Evolutionary conservation across 148 eudicot species (phyloP).

Genomic region (Silene uniflora): DNA sequence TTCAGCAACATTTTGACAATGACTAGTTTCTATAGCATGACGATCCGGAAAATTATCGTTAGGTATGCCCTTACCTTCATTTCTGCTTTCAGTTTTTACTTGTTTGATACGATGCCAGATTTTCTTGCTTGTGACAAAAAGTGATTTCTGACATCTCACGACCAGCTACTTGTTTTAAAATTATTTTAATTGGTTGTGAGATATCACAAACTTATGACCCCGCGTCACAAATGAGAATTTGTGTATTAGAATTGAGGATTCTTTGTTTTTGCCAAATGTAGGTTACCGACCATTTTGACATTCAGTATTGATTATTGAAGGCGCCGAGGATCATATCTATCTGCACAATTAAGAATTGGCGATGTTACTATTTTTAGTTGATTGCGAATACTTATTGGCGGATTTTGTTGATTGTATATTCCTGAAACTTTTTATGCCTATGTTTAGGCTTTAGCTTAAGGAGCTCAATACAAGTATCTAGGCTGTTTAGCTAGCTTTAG

Average conservation of each 20-base stretch:
- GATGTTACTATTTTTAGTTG: too few species aligned
- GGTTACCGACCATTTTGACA: conserved; percentile 24
- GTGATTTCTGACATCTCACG: too few species aligned
- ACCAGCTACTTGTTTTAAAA: too few species aligned
- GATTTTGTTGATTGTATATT: conserved; percentile 19
- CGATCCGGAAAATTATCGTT: neutral
- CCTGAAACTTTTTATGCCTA: too few species aligned
- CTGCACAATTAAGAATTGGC: too few species aligned
- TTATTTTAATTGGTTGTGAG: too few species aligned
- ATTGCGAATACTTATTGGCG: conserved; percentile 3
- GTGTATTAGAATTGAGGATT: neutral
- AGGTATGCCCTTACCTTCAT: conserved; percentile 6
- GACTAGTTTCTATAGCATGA: conserved; percentile 11
- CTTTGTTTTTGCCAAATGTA: neutral
- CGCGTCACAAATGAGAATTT: too few species aligned
- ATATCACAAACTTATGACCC: too few species aligned
- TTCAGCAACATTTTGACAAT: neutral
- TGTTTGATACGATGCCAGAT: too few species aligned
- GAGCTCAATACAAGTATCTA: neutral
- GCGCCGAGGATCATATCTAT: neutral
- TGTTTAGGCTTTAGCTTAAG: too few species aligned
- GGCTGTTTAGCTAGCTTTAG: neutral
- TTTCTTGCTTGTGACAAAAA: too few species aligned
- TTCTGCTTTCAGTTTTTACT: neutral
- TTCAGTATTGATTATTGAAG: neutral